Percentiles rank a stretch among this genome's conserved stretches.
Conservation (phyloP, 169 alveolate species). For the Cryptosporidium canis region DNA sequence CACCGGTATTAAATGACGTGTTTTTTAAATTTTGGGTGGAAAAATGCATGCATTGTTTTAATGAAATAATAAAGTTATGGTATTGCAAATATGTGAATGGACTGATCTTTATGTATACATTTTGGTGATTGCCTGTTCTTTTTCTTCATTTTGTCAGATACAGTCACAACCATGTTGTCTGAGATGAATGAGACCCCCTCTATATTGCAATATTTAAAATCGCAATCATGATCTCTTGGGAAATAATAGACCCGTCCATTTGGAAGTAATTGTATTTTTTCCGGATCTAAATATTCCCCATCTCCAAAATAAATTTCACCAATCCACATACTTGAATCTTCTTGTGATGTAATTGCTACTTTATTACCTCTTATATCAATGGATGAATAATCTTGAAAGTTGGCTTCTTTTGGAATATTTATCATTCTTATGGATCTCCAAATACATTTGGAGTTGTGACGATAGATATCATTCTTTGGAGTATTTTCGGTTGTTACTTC, state of each 20-base stretch:
- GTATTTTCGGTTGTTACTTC: background rate
- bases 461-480: background rate
- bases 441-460: conserved; percentile 32
- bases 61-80: conserved; percentile 4
- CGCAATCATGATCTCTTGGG: conserved; percentile 70
- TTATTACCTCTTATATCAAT: conserved; percentile 56
- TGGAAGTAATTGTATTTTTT: conserved; percentile 8
- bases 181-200: conserved; percentile 72
- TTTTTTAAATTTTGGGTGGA: background rate
- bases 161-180: conserved; percentile 59
- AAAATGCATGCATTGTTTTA: background rate
- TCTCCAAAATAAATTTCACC: conserved; percentile 68
- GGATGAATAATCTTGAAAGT: conserved; percentile 67
- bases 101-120: conserved; percentile 57
- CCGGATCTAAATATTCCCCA: conserved; percentile 64
- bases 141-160: conserved; percentile 65
- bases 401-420: conserved; percentile 58
- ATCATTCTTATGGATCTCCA: conserved; percentile 63
- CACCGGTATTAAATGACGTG: background rate
- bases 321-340: conserved; percentile 55
- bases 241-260: conserved; percentile 33
- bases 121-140: conserved; percentile 64
- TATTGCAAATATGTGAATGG: conserved; percentile 53
- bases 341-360: conserved; percentile 65
- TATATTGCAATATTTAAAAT: conserved; percentile 57